Evolutionary conservation across 257 asterid species (phyloP).

Genomic region (Echium plantagineum): DNA sequence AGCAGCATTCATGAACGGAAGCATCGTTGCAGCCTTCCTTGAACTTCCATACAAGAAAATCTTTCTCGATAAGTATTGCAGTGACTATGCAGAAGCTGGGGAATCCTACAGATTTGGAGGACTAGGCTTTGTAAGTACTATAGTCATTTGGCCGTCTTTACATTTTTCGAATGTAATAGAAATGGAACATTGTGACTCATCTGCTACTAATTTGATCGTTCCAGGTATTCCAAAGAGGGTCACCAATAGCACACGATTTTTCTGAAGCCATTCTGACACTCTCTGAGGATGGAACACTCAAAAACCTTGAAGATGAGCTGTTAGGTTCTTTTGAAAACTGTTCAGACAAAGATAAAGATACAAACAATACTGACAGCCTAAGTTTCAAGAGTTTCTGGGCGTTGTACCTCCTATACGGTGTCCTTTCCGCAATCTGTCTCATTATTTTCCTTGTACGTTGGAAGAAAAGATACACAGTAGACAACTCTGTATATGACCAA

Average conservation of each 20-base stretch:
- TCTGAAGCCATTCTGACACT: constrained; percentile 26
- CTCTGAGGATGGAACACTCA: constrained; percentile 17
- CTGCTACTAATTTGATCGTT: background rate
- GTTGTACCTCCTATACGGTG: constrained; percentile 20
- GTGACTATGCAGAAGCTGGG: constrained; percentile 18
- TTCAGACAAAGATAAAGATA: constrained; percentile 5
- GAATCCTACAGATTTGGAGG: constrained; percentile 28
- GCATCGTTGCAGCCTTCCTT: constrained; percentile 27
- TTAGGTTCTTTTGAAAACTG: constrained; percentile 14
- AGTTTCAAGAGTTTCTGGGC: constrained; percentile 28
- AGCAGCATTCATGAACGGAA: constrained; percentile 14
- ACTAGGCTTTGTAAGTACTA: constrained; percentile 23
- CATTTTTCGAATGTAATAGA: background rate
- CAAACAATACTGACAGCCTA: constrained; percentile 13
- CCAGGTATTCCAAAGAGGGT: constrained; percentile 28
- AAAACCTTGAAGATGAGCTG: constrained; percentile 11
- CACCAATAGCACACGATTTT: constrained; percentile 26
- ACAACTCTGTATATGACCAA: background rate
- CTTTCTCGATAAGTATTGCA: constrained; percentile 21
- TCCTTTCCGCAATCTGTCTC: constrained; percentile 20
- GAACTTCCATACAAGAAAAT: constrained; percentile 30
- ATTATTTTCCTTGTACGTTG: constrained; percentile 10
- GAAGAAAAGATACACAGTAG: background rate
- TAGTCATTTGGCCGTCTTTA: too few relatives aligned
- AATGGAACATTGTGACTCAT: background rate